Evolutionary conservation across 345 rosid genomes (phyloP), one percentile per base, ranked within the genome.

Genomic region (Conringia planisiliqua): DNA sequence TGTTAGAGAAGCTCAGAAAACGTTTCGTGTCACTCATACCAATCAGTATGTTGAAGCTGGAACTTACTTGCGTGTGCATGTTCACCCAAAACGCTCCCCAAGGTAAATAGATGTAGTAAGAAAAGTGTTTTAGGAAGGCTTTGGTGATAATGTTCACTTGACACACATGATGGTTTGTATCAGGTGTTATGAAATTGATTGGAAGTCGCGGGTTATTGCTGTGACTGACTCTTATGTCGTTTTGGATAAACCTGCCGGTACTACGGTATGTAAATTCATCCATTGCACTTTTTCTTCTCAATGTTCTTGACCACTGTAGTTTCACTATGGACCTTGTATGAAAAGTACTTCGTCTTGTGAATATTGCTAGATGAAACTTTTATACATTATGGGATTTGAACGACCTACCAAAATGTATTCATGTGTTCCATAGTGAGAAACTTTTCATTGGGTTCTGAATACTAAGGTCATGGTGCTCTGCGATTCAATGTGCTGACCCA

Each of bases 231-330:
- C 88, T 66, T 88, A 82, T 79, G 95, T 89, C n/a, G 86, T 94
- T 68, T 77, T 94, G 87, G 91, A 94, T 84, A 91, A 94, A 82
- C 97, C 98, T 76, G 91, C 96, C 2, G 97, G 97, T 61, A 94
- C 92, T 70, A 84, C 98, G 66, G 98, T 91, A 85, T 64, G 90
- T 70, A 33, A 60, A 22, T 22, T 22, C 8, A 55, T 76, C 50
- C 33, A 16, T 71, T 78, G 46, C 20, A 39, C 30, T 61, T 7
- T 50, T 24, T 40, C 30, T 68, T 58, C 58, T 61, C 17, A 3
- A 16, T 40, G 2, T 68, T n/a, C 7, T 52, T 76, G 44, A 29
- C 22, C 24, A 27, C 5, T 48, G 9, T 24, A 32, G 40, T 24
- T 59, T 11, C 29, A 39, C 50, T 40, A 29, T 18, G 47, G 5